Percentiles rank a stretch among this genome's conserved stretches.
Evolutionary conservation across 2,329 filamentous ascomycete genomes (phyloP).

Genomic region (Waltergamsia citrina): DNA sequence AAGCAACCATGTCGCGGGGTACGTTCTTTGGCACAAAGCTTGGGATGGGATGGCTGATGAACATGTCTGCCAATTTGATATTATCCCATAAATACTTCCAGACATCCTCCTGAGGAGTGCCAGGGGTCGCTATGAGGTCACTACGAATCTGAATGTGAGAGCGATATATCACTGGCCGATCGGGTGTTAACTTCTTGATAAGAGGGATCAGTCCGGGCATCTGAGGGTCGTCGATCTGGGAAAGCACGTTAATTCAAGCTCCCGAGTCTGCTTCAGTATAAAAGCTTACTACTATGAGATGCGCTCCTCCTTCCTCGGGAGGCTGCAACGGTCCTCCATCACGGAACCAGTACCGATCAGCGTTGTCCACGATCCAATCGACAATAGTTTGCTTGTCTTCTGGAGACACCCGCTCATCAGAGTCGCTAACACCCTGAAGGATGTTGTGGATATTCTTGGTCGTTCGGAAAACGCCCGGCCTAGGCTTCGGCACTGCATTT

Average conservation of each 20-base stretch:
- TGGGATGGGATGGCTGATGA: constrained; percentile 73
- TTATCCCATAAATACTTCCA: constrained; percentile 70
- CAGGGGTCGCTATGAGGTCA: constrained; percentile 55
- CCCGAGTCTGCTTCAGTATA: too few relatives aligned
- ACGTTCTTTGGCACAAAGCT: constrained; percentile 65
- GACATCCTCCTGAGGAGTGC: constrained; percentile 60
- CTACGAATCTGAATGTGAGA: constrained; percentile 77
- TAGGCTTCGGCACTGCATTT: constrained; percentile 62
- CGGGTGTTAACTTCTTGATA: constrained; percentile 59
- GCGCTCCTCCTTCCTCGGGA: constrained; percentile 60
- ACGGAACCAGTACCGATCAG: constrained; percentile 63
- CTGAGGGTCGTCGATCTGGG: constrained; percentile 68
- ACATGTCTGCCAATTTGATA: constrained; percentile 63
- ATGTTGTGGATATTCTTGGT: constrained; percentile 89
- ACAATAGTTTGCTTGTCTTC: constrained; percentile 55
- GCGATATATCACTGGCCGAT: constrained; percentile 70
- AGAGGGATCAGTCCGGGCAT: constrained; percentile 73
- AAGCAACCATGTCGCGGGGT: constrained; percentile 55
- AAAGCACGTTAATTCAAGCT: too few relatives aligned
- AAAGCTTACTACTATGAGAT: constrained; percentile 55
- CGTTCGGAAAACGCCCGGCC: constrained; percentile 69
- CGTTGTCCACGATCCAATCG: constrained; percentile 66
- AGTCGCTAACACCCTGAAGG: constrained; percentile 65
- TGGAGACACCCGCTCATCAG: constrained; percentile 51
- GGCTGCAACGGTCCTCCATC: constrained; percentile 57